Evolutionary conservation across 176 grass and related monocot genomes (phyloP), one percentile per base, ranked within the genome.

Genomic region (Puya raimondii): DNA sequence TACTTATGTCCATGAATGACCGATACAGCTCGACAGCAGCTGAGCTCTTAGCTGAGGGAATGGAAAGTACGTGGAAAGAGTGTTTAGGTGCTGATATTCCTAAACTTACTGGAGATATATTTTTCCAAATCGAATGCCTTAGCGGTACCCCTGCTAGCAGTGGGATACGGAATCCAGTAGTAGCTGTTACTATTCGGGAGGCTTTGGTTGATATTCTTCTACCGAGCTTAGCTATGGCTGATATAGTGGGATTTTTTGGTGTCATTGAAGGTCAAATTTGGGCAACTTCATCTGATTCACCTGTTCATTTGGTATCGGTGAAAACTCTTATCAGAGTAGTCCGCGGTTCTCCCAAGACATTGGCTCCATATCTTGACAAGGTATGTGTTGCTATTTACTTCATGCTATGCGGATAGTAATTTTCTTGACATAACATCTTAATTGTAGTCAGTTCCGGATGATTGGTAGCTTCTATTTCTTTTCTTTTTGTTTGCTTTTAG

Each of bases 121-220:
- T 96, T 84, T 96, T 96, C 65, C 92, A 96, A 83, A 89, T 96
- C 26, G 92, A 96, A 78, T 96, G 92, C 53, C 68, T 96, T 70
- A 89, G 83, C 68, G 80, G 75, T 70, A 72, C 88, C 50, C 80
- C 80, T 74, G 79, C 82, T 51, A 83, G 75, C 66, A 88, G 74
- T 67, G 63, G 27, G 22, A 84, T 82, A 70, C 63, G 79, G 63
- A 91, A 87, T 75, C 78, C 80, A 73, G 72, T 74, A 48, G 74
- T 84, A 63, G 74, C 85, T 73, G 81, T 85, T 70, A 78, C 83
- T 70, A 96, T 96, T 69, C 73, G 81, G 58, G 92, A 96, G 48
- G 74, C 86, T 66, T 85, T 96, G 70, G 76, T 92, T 75, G 81
- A 81, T 22, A 85, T 76, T 10, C 88, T 96, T 86, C 73, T 96